These are phyloP conservation scores for Penicillium fuscoglaucum DNA, from an alignment of 2,329 filamentous ascomycete genomes.

Conservation along the genomic window DNA sequence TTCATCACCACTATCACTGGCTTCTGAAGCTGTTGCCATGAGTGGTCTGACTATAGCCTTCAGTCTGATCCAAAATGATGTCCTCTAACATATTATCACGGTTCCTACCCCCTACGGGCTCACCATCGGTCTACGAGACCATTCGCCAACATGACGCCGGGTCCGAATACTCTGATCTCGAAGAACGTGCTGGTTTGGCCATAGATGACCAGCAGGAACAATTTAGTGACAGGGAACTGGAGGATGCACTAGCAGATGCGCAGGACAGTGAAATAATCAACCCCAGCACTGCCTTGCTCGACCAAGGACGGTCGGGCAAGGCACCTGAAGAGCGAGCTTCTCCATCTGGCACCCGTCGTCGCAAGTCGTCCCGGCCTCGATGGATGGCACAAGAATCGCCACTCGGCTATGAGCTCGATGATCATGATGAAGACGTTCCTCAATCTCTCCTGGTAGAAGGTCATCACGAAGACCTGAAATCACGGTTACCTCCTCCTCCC, in stretches of 20 bases:
- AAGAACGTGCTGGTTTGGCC: conserved; percentile 50
- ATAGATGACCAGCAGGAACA: conserved; percentile 50
- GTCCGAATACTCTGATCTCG: conserved; percentile 48
- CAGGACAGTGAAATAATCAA: conserved; percentile 50
- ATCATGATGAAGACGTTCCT: conserved; percentile 64
- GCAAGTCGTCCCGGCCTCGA: conserved; percentile 32
- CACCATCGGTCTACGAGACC: conserved; percentile 51
- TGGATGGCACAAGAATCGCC: conserved; percentile 33
- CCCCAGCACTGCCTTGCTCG: conserved; percentile 44
- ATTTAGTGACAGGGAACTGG: conserved; percentile 59
- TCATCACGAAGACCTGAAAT: conserved; percentile 38
- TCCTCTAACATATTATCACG: conserved; percentile 45
- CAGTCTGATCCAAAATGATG: conserved; percentile 38
- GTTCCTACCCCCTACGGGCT: conserved; percentile 51
- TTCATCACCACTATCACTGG: conserved; percentile 6
- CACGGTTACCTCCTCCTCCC: conserved; percentile 41
- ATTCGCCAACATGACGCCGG: conserved; percentile 48
- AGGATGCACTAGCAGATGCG: conserved; percentile 56
- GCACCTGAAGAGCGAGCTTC: conserved; percentile 17
- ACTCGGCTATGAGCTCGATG: conserved; percentile 45
- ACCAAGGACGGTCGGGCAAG: conserved; percentile 31
- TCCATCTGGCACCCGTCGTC: conserved; percentile 25
- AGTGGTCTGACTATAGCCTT: conserved; percentile 6
- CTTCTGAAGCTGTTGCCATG: conserved; percentile 18
- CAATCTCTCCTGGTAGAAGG: conserved; percentile 63